A percentile compares a stretch with the other conserved stretches of the same genome.
phyloP scores from a whole-genome alignment of 768 basidiomycete genomes.

The Postia placenta region DNA sequence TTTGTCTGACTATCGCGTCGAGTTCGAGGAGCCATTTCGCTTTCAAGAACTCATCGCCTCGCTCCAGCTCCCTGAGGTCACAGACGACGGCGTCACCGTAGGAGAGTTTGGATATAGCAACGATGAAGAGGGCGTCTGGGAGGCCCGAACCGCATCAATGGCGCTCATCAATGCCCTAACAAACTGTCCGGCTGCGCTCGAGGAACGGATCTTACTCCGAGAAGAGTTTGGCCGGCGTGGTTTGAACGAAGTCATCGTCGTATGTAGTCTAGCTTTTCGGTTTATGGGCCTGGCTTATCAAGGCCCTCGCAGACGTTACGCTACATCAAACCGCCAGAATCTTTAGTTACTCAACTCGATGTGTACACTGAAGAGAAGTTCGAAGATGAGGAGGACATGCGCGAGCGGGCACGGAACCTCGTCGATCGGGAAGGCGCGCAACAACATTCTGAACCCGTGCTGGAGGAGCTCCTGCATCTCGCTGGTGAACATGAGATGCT shows the following conservation, averaged over 20 bases:
- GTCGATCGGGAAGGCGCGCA: slow-evolving; percentile 22
- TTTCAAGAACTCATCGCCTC: slow-evolving; percentile 71
- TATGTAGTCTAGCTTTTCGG: slow-evolving; percentile 33
- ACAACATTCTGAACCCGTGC: slow-evolving; percentile 47
- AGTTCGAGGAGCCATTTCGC: slow-evolving; percentile 67
- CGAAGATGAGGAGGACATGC: slow-evolving; percentile 84
- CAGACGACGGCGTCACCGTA: slow-evolving; percentile 29
- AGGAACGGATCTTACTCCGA: slow-evolving; percentile 71
- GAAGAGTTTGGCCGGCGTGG: slow-evolving; percentile 83
- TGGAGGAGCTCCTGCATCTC: slow-evolving; percentile 56
- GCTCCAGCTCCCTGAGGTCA: slow-evolving; percentile 48
- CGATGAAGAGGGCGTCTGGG: slow-evolving; percentile 74
- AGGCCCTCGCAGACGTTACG: slow-evolving; percentile 32
- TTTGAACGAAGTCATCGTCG: slow-evolving; percentile 77
- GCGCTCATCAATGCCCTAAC: slow-evolving; percentile 74
- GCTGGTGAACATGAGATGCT: slow-evolving; percentile 59
- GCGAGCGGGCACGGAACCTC: slow-evolving; percentile 48
- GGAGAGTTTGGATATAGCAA: slow-evolving; percentile 29
- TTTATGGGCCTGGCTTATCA: neutral
- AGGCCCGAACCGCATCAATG: slow-evolving; percentile 71
- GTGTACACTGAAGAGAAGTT: slow-evolving; percentile 85
- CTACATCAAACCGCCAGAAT: slow-evolving; percentile 73
- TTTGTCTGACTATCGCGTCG: slow-evolving; percentile 72
- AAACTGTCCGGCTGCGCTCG: slow-evolving; percentile 68
- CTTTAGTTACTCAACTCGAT: slow-evolving; percentile 70